phyloP scores from a whole-genome alignment of 768 basidiomycete species.

The Leucosporidium scottii region DNA sequence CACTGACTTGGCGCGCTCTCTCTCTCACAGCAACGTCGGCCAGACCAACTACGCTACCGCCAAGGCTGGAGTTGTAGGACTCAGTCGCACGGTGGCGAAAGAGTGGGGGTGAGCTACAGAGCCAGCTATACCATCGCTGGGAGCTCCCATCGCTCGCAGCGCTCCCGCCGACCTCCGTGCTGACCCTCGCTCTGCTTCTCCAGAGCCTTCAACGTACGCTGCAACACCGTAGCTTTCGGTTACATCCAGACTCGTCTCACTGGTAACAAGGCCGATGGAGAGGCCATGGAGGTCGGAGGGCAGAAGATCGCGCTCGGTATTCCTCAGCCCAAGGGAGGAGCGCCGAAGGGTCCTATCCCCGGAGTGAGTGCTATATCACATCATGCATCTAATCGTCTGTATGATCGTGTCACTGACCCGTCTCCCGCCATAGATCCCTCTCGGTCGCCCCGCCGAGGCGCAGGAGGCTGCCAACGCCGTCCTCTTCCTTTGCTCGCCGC shows the following conservation, averaged over 20 bases:
- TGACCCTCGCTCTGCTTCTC: no score
- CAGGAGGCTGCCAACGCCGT: conserved; percentile 71
- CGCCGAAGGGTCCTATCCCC: neutral
- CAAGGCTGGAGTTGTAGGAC: conserved; percentile 56
- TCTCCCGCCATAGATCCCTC: conserved; percentile 54
- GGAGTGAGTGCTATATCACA: neutral
- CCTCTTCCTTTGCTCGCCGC: conserved; percentile 71
- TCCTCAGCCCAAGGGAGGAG: conserved; percentile 43
- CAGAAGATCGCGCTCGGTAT: conserved; percentile 78
- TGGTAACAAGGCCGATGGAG: conserved; percentile 68
- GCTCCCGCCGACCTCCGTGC: no score
- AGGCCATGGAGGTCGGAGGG: conserved; percentile 66
- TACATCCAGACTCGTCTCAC: conserved; percentile 58
- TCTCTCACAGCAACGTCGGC: neutral
- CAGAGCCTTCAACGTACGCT: conserved; percentile 61
- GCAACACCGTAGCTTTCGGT: conserved; percentile 60
- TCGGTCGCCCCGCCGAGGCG: conserved; percentile 58
- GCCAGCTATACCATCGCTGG: no score
- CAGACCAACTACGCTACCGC: conserved; percentile 25
- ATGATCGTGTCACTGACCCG: no score
- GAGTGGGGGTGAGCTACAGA: conserved; percentile 58
- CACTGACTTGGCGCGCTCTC: no score
- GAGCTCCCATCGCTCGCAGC: no score
- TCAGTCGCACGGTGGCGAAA: conserved; percentile 74
- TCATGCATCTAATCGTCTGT: no score